These are phyloP conservation scores for Thelonectria blattea DNA, from an alignment of 2,329 filamentous ascomycete genomes.

Conservation along the genomic window DNA sequence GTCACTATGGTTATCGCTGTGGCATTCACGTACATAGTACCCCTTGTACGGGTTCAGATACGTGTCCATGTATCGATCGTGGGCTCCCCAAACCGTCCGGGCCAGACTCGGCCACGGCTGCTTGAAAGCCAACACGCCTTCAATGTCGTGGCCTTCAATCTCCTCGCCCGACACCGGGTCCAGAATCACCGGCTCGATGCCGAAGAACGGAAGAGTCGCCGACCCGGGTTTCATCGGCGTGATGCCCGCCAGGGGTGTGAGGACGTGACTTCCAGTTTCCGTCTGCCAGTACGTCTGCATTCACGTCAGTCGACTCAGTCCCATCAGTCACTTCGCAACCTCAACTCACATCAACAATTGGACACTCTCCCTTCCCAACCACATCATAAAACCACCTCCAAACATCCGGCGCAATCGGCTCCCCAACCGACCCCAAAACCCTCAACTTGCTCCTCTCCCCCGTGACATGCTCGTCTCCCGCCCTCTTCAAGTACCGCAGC, in stretches of 20 bases:
- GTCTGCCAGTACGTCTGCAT: constrained; percentile 99
- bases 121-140: constrained; percentile 92
- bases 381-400: constrained; percentile 98
- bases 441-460: constrained; percentile 82
- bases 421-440: constrained; percentile 88
- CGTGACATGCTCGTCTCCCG: constrained; percentile 78
- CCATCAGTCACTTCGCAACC: too few species aligned
- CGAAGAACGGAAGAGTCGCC: constrained; percentile 95
- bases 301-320: neutral
- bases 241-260: constrained; percentile 85
- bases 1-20: neutral
- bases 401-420: constrained; percentile 94
- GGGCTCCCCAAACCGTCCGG: constrained; percentile 92
- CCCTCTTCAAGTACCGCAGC: constrained; percentile 85
- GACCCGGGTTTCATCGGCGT: constrained; percentile 94
- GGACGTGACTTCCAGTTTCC: constrained; percentile 91
- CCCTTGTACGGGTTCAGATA: constrained; percentile 95
- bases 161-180: constrained; percentile 90
- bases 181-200: constrained; percentile 91
- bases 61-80: constrained; percentile 95
- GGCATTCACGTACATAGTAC: constrained; percentile 75
- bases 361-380: constrained; percentile 86
- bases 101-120: constrained; percentile 97
- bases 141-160: constrained; percentile 87
- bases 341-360: constrained; percentile 83